A percentile compares a stretch with the other conserved stretches of the same genome.
Conservation (phyloP, 495 filamentous ascomycete genomes). For the Filosporella fistucella region DNA sequence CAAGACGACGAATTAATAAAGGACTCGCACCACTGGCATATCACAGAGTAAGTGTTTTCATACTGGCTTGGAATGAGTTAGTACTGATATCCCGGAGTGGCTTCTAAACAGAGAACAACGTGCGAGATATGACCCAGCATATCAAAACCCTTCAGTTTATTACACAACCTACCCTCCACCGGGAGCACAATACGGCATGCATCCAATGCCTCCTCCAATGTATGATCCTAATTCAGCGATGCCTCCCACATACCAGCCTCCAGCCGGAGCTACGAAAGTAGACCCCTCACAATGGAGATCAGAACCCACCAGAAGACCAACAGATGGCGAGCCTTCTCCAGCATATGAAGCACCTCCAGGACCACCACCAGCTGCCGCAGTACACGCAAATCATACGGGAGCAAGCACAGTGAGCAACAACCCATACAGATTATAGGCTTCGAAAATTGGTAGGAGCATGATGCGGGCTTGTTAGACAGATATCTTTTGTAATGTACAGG, state of each 20-base stretch:
- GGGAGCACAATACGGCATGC: conserved; percentile 45
- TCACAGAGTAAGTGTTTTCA: conserved; percentile 52
- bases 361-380: conserved; percentile 33
- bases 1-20: conserved; percentile 55
- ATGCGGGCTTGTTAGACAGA: background rate
- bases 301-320: conserved; percentile 24
- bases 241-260: conserved; percentile 53
- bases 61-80: background rate
- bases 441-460: background rate
- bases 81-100: conserved; percentile 41
- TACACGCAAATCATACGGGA: conserved; percentile 19
- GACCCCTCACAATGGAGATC: conserved; percentile 45
- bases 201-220: conserved; percentile 27
- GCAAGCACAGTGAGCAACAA: conserved; percentile 22
- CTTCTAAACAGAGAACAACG: conserved; percentile 53
- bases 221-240: conserved; percentile 40
- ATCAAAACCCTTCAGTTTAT: conserved; percentile 34
- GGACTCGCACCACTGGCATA: conserved; percentile 59
- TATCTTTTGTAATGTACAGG: conserved; percentile 16
- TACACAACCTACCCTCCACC: conserved; percentile 27
- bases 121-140: conserved; percentile 48
- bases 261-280: conserved; percentile 50
- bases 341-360: conserved; percentile 31
- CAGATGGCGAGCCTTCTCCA: conserved; percentile 31
- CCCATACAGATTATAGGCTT: conserved; percentile 22